Evolutionary conservation across 257 asterid species (phyloP), one percentile per base, ranked within the genome.

Genomic region (Fraxinus excelsior): DNA sequence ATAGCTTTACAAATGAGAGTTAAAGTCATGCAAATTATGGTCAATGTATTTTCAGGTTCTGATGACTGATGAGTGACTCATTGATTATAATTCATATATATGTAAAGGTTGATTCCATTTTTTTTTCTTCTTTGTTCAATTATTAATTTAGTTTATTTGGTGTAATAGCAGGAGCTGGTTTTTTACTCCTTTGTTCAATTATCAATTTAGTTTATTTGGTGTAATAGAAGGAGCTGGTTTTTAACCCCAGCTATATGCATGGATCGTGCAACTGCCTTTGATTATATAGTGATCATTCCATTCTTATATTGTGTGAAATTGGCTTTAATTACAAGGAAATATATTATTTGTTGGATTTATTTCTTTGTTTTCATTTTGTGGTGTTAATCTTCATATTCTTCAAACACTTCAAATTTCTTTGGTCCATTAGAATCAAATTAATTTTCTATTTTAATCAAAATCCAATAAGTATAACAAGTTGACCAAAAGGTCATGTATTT

Each of bases 11-110:
- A 90, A 70, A 84, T 80, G 83, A 86, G 88, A 76, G 89, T 86
- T 68, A 85, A 74, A 73, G 79, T 88, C 70, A 90, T 91, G 96
- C 90, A 88, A 75, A 80, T 76, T 71, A 80, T 88, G 86, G 92
- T 88, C 3, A 71, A 79, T 80, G 76, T 70, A 58, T 64, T 90
- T 53, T 74, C 92, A 0, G 82, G 70, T 35, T 60, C 82, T 16
- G 78, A 40, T 31, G 76, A 75, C 82, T 16, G 78, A 40, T 31
- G 78, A 75, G 53, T 34, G 58, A 73, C 10, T 67, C 16, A 12
- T 16, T 0, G 44, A 72, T 72, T 60, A 46, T 10, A 4, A 25
- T 44, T 44, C 66, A 56, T 56, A 21, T 21, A 56, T 21, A n/a
- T 40, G 49, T 40, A 40, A 11, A 40, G 49, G 14, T 0, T 40